Evolutionary conservation across 805 yeast species (phyloP).

Genomic region (Cephaloascus albidus): DNA sequence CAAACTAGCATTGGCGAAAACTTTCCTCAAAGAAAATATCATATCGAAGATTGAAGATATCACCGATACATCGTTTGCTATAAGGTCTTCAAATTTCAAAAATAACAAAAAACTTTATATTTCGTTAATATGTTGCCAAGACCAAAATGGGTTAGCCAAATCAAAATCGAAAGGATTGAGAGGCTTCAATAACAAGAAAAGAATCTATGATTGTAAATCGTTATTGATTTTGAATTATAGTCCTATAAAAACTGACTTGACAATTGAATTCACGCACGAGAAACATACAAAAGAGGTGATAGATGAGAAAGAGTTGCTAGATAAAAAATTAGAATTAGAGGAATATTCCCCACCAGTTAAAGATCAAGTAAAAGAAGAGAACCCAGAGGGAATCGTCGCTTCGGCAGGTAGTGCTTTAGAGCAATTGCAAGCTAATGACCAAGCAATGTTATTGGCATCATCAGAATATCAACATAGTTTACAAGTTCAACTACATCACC

Average conservation of each 20-base stretch:
- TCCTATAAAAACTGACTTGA: background rate
- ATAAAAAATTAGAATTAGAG: background rate
- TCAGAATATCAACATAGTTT: background rate
- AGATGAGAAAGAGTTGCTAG: too few relatives aligned
- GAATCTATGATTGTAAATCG: conserved; percentile 1
- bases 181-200: conserved; percentile 1
- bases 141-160: conserved; percentile 1
- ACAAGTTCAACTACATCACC: background rate
- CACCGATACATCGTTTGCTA: background rate
- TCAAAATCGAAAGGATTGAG: conserved; percentile 1
- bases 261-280: background rate
- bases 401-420: too few relatives aligned
- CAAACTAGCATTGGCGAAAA: background rate
- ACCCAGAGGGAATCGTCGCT: background rate
- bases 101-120: conserved; percentile 1
- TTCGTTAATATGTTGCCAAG: conserved; percentile 1
- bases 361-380: background rate
- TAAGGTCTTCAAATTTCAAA: conserved; percentile 1
- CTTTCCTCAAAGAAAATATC: background rate
- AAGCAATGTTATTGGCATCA: background rate
- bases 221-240: conserved; percentile 1
- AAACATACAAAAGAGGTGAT: background rate
- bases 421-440: background rate
- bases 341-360: background rate
- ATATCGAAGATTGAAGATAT: background rate